A percentile compares a stretch with the other conserved stretches of the same genome.
Evolutionary conservation across 768 basidiomycete species (phyloP).

Genomic region (Rhodotorula kratochvilovae): DNA sequence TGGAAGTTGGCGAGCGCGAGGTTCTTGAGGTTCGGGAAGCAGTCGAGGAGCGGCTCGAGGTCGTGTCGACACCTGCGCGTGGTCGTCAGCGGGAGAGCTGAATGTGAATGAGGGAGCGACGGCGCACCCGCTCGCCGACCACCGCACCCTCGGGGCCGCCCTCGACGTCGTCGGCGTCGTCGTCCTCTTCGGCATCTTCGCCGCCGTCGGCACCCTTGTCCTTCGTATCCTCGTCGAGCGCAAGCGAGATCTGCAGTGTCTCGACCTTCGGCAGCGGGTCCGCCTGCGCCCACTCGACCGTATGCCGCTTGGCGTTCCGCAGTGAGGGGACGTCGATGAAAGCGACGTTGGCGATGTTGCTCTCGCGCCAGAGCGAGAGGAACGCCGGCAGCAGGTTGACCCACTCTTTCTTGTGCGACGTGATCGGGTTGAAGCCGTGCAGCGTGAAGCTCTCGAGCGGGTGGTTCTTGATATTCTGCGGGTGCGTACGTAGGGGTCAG

Average conservation of each 20-base stretch:
- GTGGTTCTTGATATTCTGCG: conserved; percentile 10
- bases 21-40: conserved; percentile 17
- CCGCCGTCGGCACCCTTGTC: neutral
- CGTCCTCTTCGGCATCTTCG: neutral
- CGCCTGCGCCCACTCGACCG: conserved; percentile 12
- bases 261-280: neutral
- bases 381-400: conserved; percentile 1
- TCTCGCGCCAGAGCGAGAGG: neutral
- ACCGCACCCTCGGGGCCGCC: neutral
- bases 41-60: conserved; percentile 4
- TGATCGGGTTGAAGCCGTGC: conserved; percentile 33
- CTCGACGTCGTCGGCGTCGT: neutral
- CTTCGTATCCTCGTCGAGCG: conserved; percentile 7
- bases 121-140: conserved; percentile 18
- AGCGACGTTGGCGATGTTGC: neutral
- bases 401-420: conserved; percentile 23
- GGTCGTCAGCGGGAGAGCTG: neutral
- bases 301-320: conserved; percentile 8
- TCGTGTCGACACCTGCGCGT: conserved; percentile 13
- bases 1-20: conserved; percentile 26
- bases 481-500: neutral
- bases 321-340: conserved; percentile 31
- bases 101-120: neutral
- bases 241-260: conserved; percentile 18
- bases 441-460: conserved; percentile 19